A percentile compares a stretch with the other conserved stretches of the same genome.
Conservation (phyloP, 164 flowering plant genomes). For the Dillenia suffruticosa region DNA sequence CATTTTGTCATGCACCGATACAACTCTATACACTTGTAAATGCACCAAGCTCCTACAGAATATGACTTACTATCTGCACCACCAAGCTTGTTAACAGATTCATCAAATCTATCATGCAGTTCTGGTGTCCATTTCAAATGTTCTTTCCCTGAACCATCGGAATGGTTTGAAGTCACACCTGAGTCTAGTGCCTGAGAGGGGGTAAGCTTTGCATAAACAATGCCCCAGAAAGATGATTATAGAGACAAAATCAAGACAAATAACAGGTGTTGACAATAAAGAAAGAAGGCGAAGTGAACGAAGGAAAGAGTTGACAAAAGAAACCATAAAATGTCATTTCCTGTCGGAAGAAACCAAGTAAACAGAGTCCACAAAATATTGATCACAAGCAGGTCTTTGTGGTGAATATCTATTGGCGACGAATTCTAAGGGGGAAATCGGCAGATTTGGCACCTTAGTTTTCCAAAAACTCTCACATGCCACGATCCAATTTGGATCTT, state of each 20-base stretch:
- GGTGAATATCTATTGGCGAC: no score
- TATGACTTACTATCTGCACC: conserved; percentile 67
- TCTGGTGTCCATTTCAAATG: conserved; percentile 69
- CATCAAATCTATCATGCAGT: conserved; percentile 56
- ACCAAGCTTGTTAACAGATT: conserved; percentile 63
- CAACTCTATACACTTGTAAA: no score
- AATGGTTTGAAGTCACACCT: conserved; percentile 28
- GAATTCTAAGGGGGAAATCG: no score
- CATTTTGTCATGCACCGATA: no score
- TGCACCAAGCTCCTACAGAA: neutral
- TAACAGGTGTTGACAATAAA: neutral
- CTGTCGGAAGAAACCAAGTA: conserved; percentile 18
- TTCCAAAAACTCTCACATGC: no score
- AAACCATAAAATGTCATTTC: conserved; percentile 26
- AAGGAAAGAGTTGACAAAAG: conserved; percentile 12
- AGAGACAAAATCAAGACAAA: conserved; percentile 1
- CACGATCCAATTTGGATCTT: no score
- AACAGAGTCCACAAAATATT: conserved; percentile 15
- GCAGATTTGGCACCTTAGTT: no score
- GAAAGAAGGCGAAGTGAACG: conserved; percentile 28
- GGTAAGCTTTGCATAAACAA: conserved; percentile 1
- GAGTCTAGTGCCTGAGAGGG: neutral
- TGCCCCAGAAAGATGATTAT: neutral
- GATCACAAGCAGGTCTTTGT: no score
- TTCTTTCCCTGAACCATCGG: conserved; percentile 36